phyloP scores from a whole-genome alignment of 148 eudicot species.

The Diospyros lotus region DNA sequence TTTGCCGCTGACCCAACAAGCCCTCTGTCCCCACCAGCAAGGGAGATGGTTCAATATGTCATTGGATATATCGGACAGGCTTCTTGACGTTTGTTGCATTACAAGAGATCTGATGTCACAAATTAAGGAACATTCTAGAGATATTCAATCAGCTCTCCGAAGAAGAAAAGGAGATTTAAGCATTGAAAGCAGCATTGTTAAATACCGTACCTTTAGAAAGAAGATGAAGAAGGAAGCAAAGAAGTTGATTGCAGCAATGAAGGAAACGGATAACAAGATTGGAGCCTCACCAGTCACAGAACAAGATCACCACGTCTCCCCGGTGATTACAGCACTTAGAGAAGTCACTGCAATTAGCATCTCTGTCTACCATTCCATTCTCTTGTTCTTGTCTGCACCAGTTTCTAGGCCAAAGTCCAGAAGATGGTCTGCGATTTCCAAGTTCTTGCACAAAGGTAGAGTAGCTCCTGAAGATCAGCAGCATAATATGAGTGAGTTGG shows the following conservation, averaged over 20 bases:
- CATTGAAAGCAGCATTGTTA: slow-evolving; percentile 21
- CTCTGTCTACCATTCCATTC: slow-evolving; percentile 26
- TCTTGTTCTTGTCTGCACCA: slow-evolving; percentile 27
- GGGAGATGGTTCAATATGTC: slow-evolving; percentile 31
- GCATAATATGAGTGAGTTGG: slow-evolving; percentile 19
- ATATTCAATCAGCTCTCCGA: slow-evolving; percentile 35
- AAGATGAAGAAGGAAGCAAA: slow-evolving; percentile 33
- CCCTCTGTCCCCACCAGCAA: not conserved
- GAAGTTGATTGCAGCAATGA: slow-evolving; percentile 4
- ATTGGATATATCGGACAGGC: slow-evolving; percentile 29
- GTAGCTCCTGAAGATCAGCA: slow-evolving; percentile 11
- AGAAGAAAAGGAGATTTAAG: slow-evolving; percentile 32
- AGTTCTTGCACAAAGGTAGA: slow-evolving; percentile 26
- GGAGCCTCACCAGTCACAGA: slow-evolving; percentile 4
- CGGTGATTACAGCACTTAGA: slow-evolving; percentile 32
- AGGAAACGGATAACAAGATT: slow-evolving; percentile 24
- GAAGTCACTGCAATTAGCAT: slow-evolving; percentile 25
- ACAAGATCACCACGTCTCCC: slow-evolving; percentile 24
- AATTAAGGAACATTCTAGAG: slow-evolving; percentile 27
- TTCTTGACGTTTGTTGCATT: slow-evolving; percentile 44
- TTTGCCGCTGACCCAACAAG: slow-evolving; percentile 13
- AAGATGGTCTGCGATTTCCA: slow-evolving; percentile 35
- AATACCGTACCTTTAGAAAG: slow-evolving; percentile 31
- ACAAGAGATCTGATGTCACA: slow-evolving; percentile 31
- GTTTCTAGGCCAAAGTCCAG: slow-evolving; percentile 21